These are phyloP conservation scores for Arthrobotrys pseudoclavata DNA, from an alignment of 2,329 filamentous ascomycete genomes.

Conservation along the genomic window DNA sequence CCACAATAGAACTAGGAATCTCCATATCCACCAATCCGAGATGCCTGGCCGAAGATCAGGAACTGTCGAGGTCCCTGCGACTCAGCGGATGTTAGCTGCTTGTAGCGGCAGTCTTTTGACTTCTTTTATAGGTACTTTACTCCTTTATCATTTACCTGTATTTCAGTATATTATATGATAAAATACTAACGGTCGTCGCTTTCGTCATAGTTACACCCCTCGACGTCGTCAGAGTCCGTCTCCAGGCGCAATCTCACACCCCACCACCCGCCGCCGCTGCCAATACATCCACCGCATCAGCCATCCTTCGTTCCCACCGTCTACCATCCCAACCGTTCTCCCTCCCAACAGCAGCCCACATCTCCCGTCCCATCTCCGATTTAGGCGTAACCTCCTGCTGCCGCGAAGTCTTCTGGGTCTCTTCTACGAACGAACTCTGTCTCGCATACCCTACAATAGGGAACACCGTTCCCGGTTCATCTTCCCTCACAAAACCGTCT, in stretches of 20 bases:
- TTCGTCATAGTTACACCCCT: slow-evolving; percentile 83
- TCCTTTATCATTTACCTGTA: slow-evolving; percentile 14
- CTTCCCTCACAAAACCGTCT: slow-evolving; percentile 67
- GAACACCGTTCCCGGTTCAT: slow-evolving; percentile 64
- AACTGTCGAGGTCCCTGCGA: slow-evolving; percentile 77
- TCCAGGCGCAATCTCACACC: slow-evolving; percentile 81
- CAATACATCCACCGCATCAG: neutral
- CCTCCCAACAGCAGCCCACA: slow-evolving; percentile 72
- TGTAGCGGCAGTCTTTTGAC: slow-evolving; percentile 90
- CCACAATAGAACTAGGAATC: slow-evolving; percentile 64
- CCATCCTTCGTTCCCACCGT: slow-evolving; percentile 65
- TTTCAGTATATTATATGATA: neutral
- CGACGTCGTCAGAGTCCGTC: slow-evolving; percentile 93
- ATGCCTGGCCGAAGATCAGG: slow-evolving; percentile 58
- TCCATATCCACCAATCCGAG: slow-evolving; percentile 63
- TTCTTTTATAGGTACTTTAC: slow-evolving; percentile 81
- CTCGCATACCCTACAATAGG: slow-evolving; percentile 76
- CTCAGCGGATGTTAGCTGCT: slow-evolving; percentile 94
- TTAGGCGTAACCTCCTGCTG: slow-evolving; percentile 95
- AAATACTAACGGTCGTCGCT: neutral
- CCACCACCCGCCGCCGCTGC: slow-evolving; percentile 12
- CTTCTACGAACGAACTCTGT: slow-evolving; percentile 84
- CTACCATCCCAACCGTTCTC: slow-evolving; percentile 68
- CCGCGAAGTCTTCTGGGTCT: slow-evolving; percentile 95
- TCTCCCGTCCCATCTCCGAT: slow-evolving; percentile 80